phyloP scores from a whole-genome alignment of 1,284 basidiomycete species.

The Ustilago vetiveriae region DNA sequence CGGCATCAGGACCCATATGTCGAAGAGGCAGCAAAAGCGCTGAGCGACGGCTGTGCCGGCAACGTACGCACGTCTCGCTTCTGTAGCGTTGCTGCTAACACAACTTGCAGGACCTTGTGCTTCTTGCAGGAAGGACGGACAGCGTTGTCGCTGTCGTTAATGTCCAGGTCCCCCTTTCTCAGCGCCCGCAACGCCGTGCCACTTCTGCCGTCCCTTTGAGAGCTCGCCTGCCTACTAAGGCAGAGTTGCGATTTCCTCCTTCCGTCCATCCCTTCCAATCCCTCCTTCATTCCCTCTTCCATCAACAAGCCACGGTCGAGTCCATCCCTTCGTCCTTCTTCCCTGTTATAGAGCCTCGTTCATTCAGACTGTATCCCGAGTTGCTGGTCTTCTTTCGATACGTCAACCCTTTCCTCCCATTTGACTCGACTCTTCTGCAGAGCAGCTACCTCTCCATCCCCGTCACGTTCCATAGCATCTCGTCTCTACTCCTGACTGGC shows the following conservation, averaged over 20 bases:
- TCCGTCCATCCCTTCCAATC: constrained; percentile 2
- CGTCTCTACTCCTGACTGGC: background rate
- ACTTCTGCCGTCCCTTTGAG: no score
- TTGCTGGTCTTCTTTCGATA: constrained; percentile 47
- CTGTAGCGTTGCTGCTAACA: no score
- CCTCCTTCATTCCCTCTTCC: constrained; percentile 7
- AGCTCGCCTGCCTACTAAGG: no score
- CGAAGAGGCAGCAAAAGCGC: no score
- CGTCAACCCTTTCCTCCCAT: constrained; percentile 4
- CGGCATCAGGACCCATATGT: no score
- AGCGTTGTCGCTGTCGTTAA: no score
- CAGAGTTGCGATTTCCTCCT: constrained; percentile 2
- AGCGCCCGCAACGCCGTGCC: no score
- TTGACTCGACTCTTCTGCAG: constrained; percentile 12
- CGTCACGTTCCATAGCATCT: background rate
- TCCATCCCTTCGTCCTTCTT: constrained; percentile 5
- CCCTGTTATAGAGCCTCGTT: constrained; percentile 4
- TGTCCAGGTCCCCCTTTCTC: no score
- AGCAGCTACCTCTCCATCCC: constrained; percentile 14
- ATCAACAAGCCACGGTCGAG: constrained; percentile 10
- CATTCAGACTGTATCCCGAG: constrained; percentile 19
- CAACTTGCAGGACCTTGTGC: no score
- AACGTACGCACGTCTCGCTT: no score
- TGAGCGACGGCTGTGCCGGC: no score
- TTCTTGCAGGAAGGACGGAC: no score